These are phyloP conservation scores for Scedosporium aurantiacum DNA, from an alignment of 2,329 filamentous ascomycete genomes.

Conservation along the genomic window DNA sequence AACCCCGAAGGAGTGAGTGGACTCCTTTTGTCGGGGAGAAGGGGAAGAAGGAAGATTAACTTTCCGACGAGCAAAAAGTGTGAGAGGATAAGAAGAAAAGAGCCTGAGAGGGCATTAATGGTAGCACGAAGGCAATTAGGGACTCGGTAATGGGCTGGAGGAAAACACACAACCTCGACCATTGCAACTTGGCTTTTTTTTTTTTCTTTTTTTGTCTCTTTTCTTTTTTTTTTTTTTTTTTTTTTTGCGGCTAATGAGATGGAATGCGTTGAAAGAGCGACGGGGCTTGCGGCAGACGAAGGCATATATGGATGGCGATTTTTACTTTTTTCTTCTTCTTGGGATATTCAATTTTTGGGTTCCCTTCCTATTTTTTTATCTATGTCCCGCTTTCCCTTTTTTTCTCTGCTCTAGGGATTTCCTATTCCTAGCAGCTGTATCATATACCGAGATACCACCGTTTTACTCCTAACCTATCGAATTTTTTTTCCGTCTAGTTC, in stretches of 20 bases:
- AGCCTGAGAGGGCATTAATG: too few relatives aligned
- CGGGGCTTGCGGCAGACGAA: not conserved
- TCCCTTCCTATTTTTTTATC: constrained; percentile 2
- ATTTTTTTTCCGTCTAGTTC: not conserved
- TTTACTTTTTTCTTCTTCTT: constrained; percentile 4
- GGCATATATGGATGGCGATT: not conserved
- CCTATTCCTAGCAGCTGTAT: not conserved
- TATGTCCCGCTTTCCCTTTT: not conserved
- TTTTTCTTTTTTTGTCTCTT: not conserved
- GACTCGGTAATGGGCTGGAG: too few relatives aligned
- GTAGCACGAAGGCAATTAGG: too few relatives aligned
- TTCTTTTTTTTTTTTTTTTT: not conserved
- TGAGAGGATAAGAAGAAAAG: too few relatives aligned
- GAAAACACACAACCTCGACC: too few relatives aligned
- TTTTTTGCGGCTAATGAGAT: not conserved
- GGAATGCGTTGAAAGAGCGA: not conserved
- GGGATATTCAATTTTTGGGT: not conserved
- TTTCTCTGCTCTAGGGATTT: not conserved
- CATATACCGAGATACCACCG: not conserved
- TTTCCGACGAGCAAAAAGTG: not conserved
- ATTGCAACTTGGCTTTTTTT: too few relatives aligned
- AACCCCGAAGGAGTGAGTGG: not conserved
- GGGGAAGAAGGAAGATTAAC: too few relatives aligned
- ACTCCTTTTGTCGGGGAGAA: too few relatives aligned
- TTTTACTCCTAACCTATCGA: not conserved